Base-by-base conservation (phyloP, 768 basidiomycete species). In the Boletus vinaceobasis region DNA sequence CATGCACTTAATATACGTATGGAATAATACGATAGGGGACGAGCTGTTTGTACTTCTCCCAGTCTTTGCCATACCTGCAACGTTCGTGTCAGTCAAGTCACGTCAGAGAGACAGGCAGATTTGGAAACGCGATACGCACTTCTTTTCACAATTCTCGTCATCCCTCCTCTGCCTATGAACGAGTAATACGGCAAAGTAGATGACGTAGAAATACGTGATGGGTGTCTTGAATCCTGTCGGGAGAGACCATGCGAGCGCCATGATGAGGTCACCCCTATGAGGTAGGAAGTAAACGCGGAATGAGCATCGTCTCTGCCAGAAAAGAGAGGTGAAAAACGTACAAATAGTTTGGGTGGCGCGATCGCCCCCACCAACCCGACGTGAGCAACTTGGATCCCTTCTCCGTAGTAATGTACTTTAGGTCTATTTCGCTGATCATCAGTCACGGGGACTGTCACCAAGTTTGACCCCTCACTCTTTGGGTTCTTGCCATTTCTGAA, bases 281-380 rank as follows among this genome's bases (percentile, higher is more conserved):
- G 19, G 27, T 3, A 26, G 11, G 50, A 8, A 35, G 7, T 3
- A 48, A 53, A 35, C 48, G 3, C 35, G 5, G 33, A 4, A 48
- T 60, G 14, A 38, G 31, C 14, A 31, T 15, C n/a, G 3, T 14
- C 17, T 15, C 14, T 8, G 4, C n/a, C 15, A 36, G 14, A 36
- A 33, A 13, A 23, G 14, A 43, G 14, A 17, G 31, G 26, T 7
- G n/a, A 10, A 19, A 31, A 45, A 72, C 83, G 52, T 59, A 88
- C 88, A 92, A 66, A 71, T 95, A 95, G 63, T 95, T 94, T 1
- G 97, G 97, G 71, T 99, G 97, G 38, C 91, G 82, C 0, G 90
- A 95, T 47, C 80, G 72, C 9, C 95, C 96, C 97, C 97, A 99
- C 97, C 97, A 98, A 7, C 97, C 97, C 5, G 90, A 91, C 29